phyloP scores from a whole-genome alignment of 352 stramenopile species.

The Phytopythium oedochilum region DNA sequence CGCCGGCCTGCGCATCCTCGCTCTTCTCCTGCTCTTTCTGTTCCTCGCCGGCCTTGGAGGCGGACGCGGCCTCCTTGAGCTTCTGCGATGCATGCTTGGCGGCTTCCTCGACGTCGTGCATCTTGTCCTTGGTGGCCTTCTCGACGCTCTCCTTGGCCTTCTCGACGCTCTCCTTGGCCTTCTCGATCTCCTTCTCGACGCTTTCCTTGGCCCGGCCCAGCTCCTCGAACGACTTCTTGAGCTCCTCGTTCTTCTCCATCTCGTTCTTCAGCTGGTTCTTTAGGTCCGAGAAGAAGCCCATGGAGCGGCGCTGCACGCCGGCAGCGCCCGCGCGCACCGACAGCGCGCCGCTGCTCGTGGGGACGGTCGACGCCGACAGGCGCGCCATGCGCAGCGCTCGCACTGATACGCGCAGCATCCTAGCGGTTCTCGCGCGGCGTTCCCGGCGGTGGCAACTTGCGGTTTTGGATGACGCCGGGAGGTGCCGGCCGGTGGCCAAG shows the following conservation, averaged over 20 bases:
- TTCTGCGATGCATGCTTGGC: slow-evolving; percentile 65
- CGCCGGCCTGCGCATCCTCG: slow-evolving; percentile 7
- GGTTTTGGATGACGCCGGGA: neutral
- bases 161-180: slow-evolving; percentile 62
- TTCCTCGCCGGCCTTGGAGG: slow-evolving; percentile 8
- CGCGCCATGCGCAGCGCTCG: slow-evolving; percentile 17
- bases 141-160: slow-evolving; percentile 62
- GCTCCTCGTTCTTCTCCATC: slow-evolving; percentile 76
- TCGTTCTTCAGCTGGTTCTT: slow-evolving; percentile 81
- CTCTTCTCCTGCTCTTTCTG: slow-evolving; percentile 8
- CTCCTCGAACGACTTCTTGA: slow-evolving; percentile 77
- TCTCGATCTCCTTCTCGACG: slow-evolving; percentile 61
- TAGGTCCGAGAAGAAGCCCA: slow-evolving; percentile 74
- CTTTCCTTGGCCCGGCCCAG: slow-evolving; percentile 68
- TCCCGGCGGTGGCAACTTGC: neutral
- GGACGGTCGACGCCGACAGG: slow-evolving; percentile 6
- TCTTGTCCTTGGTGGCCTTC: slow-evolving; percentile 25
- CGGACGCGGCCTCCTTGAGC: slow-evolving; percentile 34
- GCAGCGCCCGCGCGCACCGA: neutral
- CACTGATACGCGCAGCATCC: slow-evolving; percentile 29
- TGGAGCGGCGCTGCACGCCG: slow-evolving; percentile 33
- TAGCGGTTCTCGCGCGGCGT: neutral
- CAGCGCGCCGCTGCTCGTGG: slow-evolving; percentile 5
- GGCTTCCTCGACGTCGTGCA: slow-evolving; percentile 23
- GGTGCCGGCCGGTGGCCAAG: neutral